Evolutionary conservation across 345 rosid genomes (phyloP), one percentile per base, ranked within the genome.

Genomic region (Salix udensis): DNA sequence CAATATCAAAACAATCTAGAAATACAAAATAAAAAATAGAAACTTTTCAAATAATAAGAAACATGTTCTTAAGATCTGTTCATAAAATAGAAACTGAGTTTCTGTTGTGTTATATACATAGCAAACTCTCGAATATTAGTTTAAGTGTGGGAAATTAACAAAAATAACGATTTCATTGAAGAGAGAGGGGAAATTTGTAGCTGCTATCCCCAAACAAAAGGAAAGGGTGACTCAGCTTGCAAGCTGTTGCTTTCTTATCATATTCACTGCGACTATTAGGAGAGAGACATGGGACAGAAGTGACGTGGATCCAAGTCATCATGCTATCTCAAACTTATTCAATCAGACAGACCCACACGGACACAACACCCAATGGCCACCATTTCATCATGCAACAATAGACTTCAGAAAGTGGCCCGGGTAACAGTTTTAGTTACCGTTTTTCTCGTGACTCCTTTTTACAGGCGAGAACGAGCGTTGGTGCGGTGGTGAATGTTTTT

Each of bases 261-360:
- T 65, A 6, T 16, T 65, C 23, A 21, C 21, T 2, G 46, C 28
- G 14, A 34, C 23, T 52, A 1, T 11, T 24, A 7, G 21, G 46
- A 71, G n/a, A 62, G 65, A 60, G 78, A 58, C 18, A 26, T 0
- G 24, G 19, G 30, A 69, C 42, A 42, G 12, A 30, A 3, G 18
- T 58, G 87, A 81, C 66, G 77, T 79, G 87, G 79, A 81, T 81
- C 81, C 83, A 2, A 26, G 77, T 84, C 82, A 79, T 79, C 53
- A 8, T n/a, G 19, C 65, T 68, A 21, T 2, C 26, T 65, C 66
- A 37, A 18, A 18, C 55, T 16, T 50, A 48, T 48, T 48, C 65
- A 23, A 24, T 24, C 36, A 34, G 37, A 36, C 67, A 64, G 24
- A 28, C 67, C 37, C 64, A 16, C 31, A 24, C 12, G 9, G 60